phyloP scores from a whole-genome alignment of 1,284 basidiomycete species.

The Papiliotrema nemorosa region DNA sequence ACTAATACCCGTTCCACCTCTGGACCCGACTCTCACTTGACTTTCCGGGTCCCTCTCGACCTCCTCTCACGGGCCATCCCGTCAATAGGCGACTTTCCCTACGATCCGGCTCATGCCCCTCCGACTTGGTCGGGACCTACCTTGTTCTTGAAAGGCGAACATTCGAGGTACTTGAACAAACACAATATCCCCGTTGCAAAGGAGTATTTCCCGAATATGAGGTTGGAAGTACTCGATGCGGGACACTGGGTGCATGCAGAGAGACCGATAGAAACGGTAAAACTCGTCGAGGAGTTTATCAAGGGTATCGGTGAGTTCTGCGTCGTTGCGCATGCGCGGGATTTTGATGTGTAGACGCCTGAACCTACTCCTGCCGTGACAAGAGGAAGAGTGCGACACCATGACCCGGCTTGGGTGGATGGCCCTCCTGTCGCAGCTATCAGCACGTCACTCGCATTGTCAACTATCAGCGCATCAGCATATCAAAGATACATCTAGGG shows the following conservation, averaged over 20 bases:
- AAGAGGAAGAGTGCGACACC: too few relatives aligned
- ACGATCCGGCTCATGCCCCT: constrained; percentile 25
- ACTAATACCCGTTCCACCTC: constrained; percentile 52
- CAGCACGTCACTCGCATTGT: too few relatives aligned
- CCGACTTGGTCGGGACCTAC: constrained; percentile 51
- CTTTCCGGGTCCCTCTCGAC: constrained; percentile 54
- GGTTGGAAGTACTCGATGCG: constrained; percentile 41
- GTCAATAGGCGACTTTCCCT: constrained; percentile 56
- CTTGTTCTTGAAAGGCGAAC: constrained; percentile 56
- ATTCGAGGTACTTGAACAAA: constrained; percentile 55
- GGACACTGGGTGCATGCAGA: constrained; percentile 52
- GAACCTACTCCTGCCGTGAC: too few relatives aligned
- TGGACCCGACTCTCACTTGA: constrained; percentile 31
- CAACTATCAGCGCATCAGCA: too few relatives aligned
- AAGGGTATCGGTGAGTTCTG: not conserved
- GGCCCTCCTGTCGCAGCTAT: too few relatives aligned
- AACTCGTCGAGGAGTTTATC: constrained; percentile 36
- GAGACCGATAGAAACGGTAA: constrained; percentile 40
- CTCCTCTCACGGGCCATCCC: constrained; percentile 50
- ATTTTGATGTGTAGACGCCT: too few relatives aligned
- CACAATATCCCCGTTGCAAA: constrained; percentile 53
- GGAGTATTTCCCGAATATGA: constrained; percentile 54
- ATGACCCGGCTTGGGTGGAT: too few relatives aligned
- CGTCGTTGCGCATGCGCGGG: too few relatives aligned
- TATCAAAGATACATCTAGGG: too few relatives aligned